phyloP scores from a whole-genome alignment of 2,329 filamentous ascomycete genomes.

The Pseudogymnoascus sp. region DNA sequence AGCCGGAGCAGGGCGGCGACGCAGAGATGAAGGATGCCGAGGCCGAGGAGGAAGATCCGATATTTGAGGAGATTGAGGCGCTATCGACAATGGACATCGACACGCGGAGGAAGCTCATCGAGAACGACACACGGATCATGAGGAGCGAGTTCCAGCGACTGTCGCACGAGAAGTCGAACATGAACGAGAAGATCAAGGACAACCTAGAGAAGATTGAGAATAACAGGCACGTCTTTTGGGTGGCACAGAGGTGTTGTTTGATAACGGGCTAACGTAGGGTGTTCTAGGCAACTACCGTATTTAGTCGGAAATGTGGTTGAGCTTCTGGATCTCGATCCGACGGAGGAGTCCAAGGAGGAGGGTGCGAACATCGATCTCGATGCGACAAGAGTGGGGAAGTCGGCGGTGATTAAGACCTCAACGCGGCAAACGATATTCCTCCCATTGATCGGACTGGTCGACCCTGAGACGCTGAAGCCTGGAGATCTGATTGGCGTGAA shows the following conservation, averaged over 20 bases:
- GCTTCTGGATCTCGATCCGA: slow-evolving; percentile 90
- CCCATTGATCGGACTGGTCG: slow-evolving; percentile 91
- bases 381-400: slow-evolving; percentile 93
- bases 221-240: slow-evolving; percentile 61
- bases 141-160: slow-evolving; percentile 92
- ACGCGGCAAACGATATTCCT: slow-evolving; percentile 98
- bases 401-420: slow-evolving; percentile 98
- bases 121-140: slow-evolving; percentile 98
- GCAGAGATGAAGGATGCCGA: slow-evolving; percentile 65
- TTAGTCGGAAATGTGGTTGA: slow-evolving; percentile 98
- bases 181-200: slow-evolving; percentile 99
- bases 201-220: slow-evolving; percentile 99
- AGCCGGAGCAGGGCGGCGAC: slow-evolving; percentile 56
- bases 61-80: slow-evolving; percentile 89
- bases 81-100: slow-evolving; percentile 92
- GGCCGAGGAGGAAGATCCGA: slow-evolving; percentile 65
- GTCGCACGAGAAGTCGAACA: slow-evolving; percentile 88
- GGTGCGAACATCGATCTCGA: slow-evolving; percentile 98
- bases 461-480: slow-evolving; percentile 89
- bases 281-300: slow-evolving; percentile 81
- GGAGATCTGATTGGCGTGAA: slow-evolving; percentile 97
- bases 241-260: background rate
- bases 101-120: slow-evolving; percentile 80
- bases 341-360: slow-evolving; percentile 91
- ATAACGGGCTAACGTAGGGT: slow-evolving; percentile 13